Base-by-base conservation (phyloP, 2,329 filamentous ascomycete species). In the Fusarium succisae region DNA sequence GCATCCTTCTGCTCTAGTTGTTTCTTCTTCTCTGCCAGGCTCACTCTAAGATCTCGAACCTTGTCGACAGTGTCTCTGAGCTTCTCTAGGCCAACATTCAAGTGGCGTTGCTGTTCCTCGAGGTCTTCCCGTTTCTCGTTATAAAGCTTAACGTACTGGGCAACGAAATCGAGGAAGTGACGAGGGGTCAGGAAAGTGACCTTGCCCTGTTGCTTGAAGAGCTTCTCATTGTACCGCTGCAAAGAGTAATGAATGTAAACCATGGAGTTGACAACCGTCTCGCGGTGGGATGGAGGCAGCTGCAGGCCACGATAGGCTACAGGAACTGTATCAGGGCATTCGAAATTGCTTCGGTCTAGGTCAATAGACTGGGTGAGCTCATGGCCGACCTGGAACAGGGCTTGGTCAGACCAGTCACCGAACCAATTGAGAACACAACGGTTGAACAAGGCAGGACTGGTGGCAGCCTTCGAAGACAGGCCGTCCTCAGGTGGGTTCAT, bases 341-440 rank as follows among this genome's bases (percentile, higher is more conserved):
- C 86, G 82, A 96, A 99, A 79, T 92, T 95, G 59, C 93, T 87
- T 72, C 95, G 92, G 81, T 99, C 96, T 62, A 99, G 88, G 81
- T 99, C 96, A 67, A 99, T 91, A n/a, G 94, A 96, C 75, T 97
- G 93, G 2, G 97, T 99, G 66, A 99, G 90, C 83, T 99, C 96
- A 72, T 94, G 95, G 30, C 94, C 95, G 72, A 99, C 97, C 83
- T 99, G 97, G 91, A 97, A 99, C 26, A 99, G 89, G 43, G 96
- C 97, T 85, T 99, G 96, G 82, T 99, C 96, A 59, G 96, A 99
- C 96, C 96, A 99, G 84, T 99, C 96, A 74, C 96, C 96, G 82
- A 99, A 98, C 96, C 96, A 99, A 85, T 99, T 99, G 77, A 99
- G 92, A 55, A 99, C 96, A 81, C 96, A 99, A 88, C 96, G 93